Conservation (phyloP, 768 basidiomycete genomes). For the Boletus speciosus region DNA sequence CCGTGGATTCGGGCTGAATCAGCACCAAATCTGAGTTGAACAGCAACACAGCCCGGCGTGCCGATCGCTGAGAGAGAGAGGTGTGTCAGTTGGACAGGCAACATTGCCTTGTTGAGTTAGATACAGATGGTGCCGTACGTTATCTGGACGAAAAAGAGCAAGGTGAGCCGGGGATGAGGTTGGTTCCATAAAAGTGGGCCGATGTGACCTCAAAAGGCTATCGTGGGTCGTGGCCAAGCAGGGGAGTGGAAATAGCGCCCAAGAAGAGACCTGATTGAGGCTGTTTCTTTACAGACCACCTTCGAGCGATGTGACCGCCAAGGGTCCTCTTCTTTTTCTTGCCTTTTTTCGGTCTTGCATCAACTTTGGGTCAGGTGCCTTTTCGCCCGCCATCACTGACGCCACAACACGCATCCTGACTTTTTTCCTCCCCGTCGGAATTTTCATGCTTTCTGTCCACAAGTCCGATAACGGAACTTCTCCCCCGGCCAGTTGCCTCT, state of each 20-base stretch:
- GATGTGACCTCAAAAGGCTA: constrained; percentile 33
- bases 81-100: constrained; percentile 32
- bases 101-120: constrained; percentile 31
- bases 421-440: constrained; percentile 27
- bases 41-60: constrained; percentile 25
- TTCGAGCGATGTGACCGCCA: constrained; percentile 34
- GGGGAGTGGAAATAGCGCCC: constrained; percentile 22
- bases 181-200: constrained; percentile 22
- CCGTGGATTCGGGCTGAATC: constrained; percentile 20
- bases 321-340: constrained; percentile 17
- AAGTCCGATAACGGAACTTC: constrained; percentile 36
- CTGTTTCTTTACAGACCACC: constrained; percentile 16
- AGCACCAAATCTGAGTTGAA: constrained; percentile 23
- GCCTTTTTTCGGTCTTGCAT: constrained; percentile 18
- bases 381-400: constrained; percentile 34
- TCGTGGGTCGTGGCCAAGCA: constrained; percentile 25
- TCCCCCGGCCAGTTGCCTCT: constrained; percentile 26
- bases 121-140: constrained; percentile 31
- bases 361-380: constrained; percentile 30
- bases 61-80: constrained; percentile 29
- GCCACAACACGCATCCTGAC: constrained; percentile 36
- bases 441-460: constrained; percentile 32
- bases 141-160: constrained; percentile 23
- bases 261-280: constrained; percentile 20
- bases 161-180: constrained; percentile 7